Conservation (phyloP, 306 rosid genomes). For the Ormosia semicastrata region DNA sequence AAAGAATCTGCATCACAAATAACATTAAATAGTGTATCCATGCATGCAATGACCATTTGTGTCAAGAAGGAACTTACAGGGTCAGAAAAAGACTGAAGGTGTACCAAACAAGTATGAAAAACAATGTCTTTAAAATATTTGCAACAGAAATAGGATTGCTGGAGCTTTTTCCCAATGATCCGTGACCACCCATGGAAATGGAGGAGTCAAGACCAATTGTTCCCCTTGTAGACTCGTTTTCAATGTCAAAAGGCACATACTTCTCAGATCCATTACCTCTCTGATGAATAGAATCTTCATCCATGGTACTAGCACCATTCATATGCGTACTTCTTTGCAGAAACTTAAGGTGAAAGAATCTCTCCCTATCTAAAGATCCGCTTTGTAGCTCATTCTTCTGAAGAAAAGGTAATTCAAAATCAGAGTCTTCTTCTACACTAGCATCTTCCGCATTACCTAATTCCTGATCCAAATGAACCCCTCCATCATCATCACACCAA, state of each 20-base stretch:
- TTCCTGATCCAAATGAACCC: conserved; percentile 36
- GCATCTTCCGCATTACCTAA: conserved; percentile 36
- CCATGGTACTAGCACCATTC: conserved; percentile 47
- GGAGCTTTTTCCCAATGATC: conserved; percentile 24
- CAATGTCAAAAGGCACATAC: conserved; percentile 67
- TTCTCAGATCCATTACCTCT: conserved; percentile 51
- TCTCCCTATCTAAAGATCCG: conserved; percentile 39
- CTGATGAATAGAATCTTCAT: conserved; percentile 42
- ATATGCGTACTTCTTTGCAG: conserved; percentile 46
- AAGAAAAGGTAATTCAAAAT: conserved; percentile 59
- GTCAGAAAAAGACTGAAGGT: conserved; percentile 92
- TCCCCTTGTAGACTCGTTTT: conserved; percentile 46
- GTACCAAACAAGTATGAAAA: conserved; percentile 87
- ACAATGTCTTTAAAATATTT: conserved; percentile 70
- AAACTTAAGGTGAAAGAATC: conserved; percentile 31
- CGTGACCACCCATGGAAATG: conserved; percentile 37
- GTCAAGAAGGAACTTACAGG: conserved; percentile 66
- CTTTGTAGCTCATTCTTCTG: conserved; percentile 44
- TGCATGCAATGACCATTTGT: not conserved
- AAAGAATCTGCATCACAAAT: not conserved
- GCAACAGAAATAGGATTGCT: conserved; percentile 46
- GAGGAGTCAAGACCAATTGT: conserved; percentile 32
- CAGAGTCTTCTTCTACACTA: conserved; percentile 50
- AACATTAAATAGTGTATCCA: not conserved
- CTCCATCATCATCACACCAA: conserved; percentile 66